phyloP scores from a whole-genome alignment of 1,284 basidiomycete genomes.

The Coniferiporia weirii region DNA sequence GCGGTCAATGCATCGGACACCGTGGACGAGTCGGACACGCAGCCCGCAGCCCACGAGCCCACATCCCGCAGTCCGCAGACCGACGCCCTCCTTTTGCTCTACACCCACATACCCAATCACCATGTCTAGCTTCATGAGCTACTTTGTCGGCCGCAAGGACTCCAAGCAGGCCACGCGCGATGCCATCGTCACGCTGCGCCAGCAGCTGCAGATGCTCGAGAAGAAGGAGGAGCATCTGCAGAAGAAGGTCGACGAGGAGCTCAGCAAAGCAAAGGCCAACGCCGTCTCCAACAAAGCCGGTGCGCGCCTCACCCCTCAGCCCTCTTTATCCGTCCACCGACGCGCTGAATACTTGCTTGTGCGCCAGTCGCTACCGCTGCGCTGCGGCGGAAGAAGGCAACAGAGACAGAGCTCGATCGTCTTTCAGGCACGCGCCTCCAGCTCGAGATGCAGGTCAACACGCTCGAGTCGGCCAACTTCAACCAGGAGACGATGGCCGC shows the following conservation, averaged over 20 bases:
- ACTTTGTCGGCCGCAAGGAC: constrained; percentile 75
- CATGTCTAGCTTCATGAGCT: constrained; percentile 88
- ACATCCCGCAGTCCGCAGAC: background rate
- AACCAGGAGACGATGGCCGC: constrained; percentile 98
- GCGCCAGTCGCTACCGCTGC: constrained; percentile 77
- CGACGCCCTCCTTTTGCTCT: background rate
- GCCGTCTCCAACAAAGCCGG: constrained; percentile 92
- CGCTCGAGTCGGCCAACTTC: constrained; percentile 96
- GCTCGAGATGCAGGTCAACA: constrained; percentile 95
- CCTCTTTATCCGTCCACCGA: constrained; percentile 19
- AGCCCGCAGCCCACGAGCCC: background rate
- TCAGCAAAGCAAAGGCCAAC: constrained; percentile 88
- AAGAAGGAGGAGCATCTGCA: constrained; percentile 98
- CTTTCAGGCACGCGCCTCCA: constrained; percentile 87
- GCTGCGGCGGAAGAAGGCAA: constrained; percentile 92
- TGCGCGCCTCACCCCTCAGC: constrained; percentile 40
- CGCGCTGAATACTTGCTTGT: background rate
- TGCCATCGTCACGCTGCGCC: constrained; percentile 81
- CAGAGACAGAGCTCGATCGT: constrained; percentile 85
- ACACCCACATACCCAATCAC: constrained; percentile 23
- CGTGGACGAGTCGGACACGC: too few relatives aligned
- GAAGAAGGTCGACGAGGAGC: constrained; percentile 96
- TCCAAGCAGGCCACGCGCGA: constrained; percentile 77
- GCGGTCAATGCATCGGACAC: too few relatives aligned
- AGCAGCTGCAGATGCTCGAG: constrained; percentile 93